Base-by-base conservation (phyloP, 257 asterid species). In the Solanum chmielewskii region DNA sequence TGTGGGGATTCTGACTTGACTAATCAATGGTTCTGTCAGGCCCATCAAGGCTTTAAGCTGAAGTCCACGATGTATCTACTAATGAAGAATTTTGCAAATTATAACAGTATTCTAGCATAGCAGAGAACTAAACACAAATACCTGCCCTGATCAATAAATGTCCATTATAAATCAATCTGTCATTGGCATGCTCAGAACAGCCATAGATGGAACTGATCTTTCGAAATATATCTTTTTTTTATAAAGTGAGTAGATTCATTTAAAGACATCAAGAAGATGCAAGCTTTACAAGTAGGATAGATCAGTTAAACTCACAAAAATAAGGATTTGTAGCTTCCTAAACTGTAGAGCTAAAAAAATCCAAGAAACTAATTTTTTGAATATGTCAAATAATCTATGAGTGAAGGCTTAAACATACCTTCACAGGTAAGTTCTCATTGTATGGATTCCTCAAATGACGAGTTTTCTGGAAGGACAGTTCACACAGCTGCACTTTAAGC, bases 371-470 rank as follows among this genome's bases (percentile, higher is more conserved):
- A 76, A 20, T 2, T 12, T 71, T 25, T 39, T 70, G 80, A 68
- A 45, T 60, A 70, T 71, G 87, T 44, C 83, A 85, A 70, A 47
- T 45, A 45, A 59, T 71, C 80, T 60, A 2, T 47, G 45, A 47
- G 62, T 47, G 59, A 85, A 25, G 66, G 87, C 80, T 85, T 25
- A 56, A 85, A 18, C 56, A 69, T 92, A 94, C 98, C 96, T 94
- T 94, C 88, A 93, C 98, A 52, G 96, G 98, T 86, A 94, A 90
- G 90, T 93, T 92, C 89, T 94, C 98, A 86, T 94, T 94, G 90
- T 80, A 94, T 27, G 98, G 95, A 90, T 94, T 94, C 87, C 96
- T 90, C 93, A 94, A 90, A 89, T 94, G 96, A 88, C 96, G 94
- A 74, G 98, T 94, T 88, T 93, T 93, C 87, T 94, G 91, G 87